A percentile compares a stretch with the other conserved stretches of the same genome.
Evolutionary conservation across 2,329 filamentous ascomycete species (phyloP).

Genomic region (Dendryphion nanum): DNA sequence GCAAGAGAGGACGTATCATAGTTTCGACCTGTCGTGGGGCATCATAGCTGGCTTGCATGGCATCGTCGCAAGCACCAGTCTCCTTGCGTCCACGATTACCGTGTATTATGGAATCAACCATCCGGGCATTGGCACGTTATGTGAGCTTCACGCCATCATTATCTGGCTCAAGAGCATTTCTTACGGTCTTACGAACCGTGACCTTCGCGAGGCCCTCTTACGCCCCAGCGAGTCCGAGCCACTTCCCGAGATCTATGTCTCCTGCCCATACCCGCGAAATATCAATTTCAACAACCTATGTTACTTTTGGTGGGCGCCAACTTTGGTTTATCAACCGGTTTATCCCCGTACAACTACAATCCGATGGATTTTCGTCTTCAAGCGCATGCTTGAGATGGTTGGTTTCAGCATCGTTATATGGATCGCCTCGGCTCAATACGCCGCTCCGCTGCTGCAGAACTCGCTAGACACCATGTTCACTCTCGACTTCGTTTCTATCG

Average conservation of each 20-base stretch:
- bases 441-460: constrained; percentile 83
- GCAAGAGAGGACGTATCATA: constrained; percentile 59
- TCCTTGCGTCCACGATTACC: constrained; percentile 75
- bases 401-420: constrained; percentile 87
- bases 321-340: constrained; percentile 92
- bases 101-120: constrained; percentile 93
- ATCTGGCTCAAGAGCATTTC: constrained; percentile 96
- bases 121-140: constrained; percentile 86
- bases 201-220: constrained; percentile 86
- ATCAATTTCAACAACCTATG: constrained; percentile 83
- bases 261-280: constrained; percentile 86
- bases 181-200: constrained; percentile 94
- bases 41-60: constrained; percentile 77
- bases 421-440: constrained; percentile 93
- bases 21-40: constrained; percentile 74
- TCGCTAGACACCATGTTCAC: constrained; percentile 83
- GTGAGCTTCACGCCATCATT: constrained; percentile 87
- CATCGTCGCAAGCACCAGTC: constrained; percentile 77
- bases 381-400: constrained; percentile 75
- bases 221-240: constrained; percentile 70
- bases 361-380: constrained; percentile 83
- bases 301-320: constrained; percentile 99
- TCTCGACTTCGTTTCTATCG: constrained; percentile 75
- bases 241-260: constrained; percentile 76
- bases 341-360: constrained; percentile 83